Conservation (phyloP, 2,329 filamentous ascomycete species). For the Claviceps monticola region DNA sequence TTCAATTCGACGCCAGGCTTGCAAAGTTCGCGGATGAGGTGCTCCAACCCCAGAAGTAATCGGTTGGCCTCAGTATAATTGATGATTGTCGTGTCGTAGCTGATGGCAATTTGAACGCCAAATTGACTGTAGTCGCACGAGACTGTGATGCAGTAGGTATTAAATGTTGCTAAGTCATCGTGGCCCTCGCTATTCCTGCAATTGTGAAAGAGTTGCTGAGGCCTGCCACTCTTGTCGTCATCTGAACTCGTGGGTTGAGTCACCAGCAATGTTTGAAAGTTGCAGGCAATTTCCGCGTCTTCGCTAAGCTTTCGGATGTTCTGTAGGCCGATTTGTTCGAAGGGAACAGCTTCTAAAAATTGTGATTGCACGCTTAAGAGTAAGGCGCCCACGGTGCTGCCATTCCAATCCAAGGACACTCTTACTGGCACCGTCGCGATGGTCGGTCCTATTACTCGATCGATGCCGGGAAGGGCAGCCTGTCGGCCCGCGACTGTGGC, state of each 20-base stretch:
- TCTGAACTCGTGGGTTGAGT: background rate
- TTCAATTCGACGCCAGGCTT: no score
- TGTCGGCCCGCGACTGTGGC: conserved; percentile 27
- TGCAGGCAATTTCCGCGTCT: background rate
- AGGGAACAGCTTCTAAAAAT: conserved; percentile 8
- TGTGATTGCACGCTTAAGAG: conserved; percentile 6
- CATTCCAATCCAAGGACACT: conserved; percentile 18
- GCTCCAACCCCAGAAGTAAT: background rate
- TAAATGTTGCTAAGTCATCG: background rate
- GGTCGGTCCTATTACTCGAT: conserved; percentile 14
- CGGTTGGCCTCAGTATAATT: background rate
- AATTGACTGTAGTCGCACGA: background rate
- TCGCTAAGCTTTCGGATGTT: background rate
- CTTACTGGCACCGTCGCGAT: conserved; percentile 30
- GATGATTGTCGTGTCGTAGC: background rate
- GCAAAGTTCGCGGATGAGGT: background rate
- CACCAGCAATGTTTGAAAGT: background rate
- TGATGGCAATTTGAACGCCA: background rate
- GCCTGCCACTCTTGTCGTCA: background rate
- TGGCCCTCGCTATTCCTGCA: background rate
- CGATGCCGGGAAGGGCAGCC: conserved; percentile 9
- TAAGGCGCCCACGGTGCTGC: conserved; percentile 5
- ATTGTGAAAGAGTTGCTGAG: background rate
- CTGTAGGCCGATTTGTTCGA: conserved; percentile 7
- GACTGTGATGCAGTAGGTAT: background rate